These are phyloP conservation scores for Corynespora cassiicola DNA, from an alignment of 2,329 filamentous ascomycete genomes.

Conservation along the genomic window DNA sequence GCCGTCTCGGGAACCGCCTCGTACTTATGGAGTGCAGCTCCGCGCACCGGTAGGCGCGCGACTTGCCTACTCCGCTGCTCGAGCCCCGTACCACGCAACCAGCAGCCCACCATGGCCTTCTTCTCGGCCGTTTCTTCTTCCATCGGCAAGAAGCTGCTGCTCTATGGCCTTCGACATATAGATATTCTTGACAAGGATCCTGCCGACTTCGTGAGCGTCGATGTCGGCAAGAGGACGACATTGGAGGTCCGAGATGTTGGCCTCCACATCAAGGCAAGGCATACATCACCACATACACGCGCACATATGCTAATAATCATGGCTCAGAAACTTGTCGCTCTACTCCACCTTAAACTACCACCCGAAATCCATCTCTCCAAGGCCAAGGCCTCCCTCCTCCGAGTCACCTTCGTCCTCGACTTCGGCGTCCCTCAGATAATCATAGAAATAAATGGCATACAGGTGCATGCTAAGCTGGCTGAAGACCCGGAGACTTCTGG, in stretches of 20 bases:
- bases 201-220: conserved; percentile 85
- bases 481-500: conserved; percentile 17
- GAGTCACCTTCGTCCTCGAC: conserved; percentile 85
- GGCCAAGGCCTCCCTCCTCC: conserved; percentile 77
- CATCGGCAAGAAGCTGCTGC: conserved; percentile 85
- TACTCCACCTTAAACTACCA: conserved; percentile 72
- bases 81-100: conserved; percentile 12
- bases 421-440: conserved; percentile 84
- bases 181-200: conserved; percentile 89
- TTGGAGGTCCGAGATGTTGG: conserved; percentile 89
- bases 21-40: conserved; percentile 35
- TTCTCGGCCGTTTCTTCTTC: conserved; percentile 73
- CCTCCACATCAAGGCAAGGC: conserved; percentile 74
- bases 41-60: conserved; percentile 34
- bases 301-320: conserved; percentile 21
- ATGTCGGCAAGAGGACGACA: conserved; percentile 79
- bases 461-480: conserved; percentile 62
- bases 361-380: conserved; percentile 72
- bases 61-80: conserved; percentile 25
- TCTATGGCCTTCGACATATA: conserved; percentile 82
- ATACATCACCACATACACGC: too few species aligned
- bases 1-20: conserved; percentile 6
- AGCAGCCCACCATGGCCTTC: conserved; percentile 63
- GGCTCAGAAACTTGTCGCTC: conserved; percentile 76
- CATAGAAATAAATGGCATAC: conserved; percentile 81